Evolutionary conservation across 2,329 filamentous ascomycete species (phyloP).

Genomic region (Epichloe hybrida): DNA sequence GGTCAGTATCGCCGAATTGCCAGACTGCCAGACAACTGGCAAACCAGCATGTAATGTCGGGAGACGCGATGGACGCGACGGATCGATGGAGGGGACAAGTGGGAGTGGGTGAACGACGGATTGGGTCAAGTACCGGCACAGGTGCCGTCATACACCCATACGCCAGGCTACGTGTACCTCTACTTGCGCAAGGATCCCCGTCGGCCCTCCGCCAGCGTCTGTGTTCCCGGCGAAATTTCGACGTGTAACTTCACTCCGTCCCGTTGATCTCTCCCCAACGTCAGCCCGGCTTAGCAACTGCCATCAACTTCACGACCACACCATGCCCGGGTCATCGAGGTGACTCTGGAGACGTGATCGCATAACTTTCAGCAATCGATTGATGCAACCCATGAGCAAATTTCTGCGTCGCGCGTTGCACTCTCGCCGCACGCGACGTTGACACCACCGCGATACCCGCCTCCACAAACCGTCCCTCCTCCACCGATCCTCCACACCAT

Average conservation of each 20-base stretch:
- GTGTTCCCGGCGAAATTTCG: constrained; percentile 18
- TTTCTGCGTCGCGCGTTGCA: constrained; percentile 32
- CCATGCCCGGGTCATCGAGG: constrained; percentile 31
- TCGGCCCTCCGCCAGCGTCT: constrained; percentile 5
- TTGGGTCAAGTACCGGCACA: constrained; percentile 11
- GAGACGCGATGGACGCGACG: constrained; percentile 16
- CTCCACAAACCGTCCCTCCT: constrained; percentile 13
- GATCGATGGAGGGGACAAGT: constrained; percentile 6
- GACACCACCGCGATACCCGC: neutral
- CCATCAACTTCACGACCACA: constrained; percentile 28
- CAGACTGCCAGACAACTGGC: neutral
- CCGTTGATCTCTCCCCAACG: constrained; percentile 15
- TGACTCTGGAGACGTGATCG: constrained; percentile 28
- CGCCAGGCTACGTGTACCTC: neutral
- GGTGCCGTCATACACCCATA: neutral
- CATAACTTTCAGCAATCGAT: constrained; percentile 22
- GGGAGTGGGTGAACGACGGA: constrained; percentile 5
- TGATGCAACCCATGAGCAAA: constrained; percentile 30
- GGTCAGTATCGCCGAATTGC: no score
- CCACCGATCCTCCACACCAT: constrained; percentile 26
- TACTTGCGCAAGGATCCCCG: neutral
- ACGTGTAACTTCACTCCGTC: constrained; percentile 18
- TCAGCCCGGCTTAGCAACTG: constrained; percentile 13
- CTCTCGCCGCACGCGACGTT: constrained; percentile 32
- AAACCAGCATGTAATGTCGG: neutral